Evolutionary conservation across 805 yeast species (phyloP).

Genomic region (Kluyveromyces dobzhanskii): DNA sequence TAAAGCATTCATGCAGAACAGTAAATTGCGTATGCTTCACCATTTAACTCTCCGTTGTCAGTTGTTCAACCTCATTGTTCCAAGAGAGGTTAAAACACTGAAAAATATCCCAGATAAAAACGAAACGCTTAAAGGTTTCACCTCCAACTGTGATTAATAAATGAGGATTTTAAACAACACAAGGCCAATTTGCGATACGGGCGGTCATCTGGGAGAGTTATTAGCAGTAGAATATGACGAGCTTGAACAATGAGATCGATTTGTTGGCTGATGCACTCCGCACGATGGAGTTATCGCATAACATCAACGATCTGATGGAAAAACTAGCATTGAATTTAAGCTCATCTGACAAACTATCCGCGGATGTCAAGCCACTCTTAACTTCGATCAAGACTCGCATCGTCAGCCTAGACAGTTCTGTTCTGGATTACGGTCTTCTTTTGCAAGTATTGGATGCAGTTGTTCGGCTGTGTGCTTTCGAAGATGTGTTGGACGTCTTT

Average conservation of each 20-base stretch:
- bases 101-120: no score
- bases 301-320: slow-evolving; percentile 12
- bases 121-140: no score
- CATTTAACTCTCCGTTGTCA: no score
- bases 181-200: no score
- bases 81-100: no score
- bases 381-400: slow-evolving; percentile 13
- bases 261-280: background rate
- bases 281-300: background rate
- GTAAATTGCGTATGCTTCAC: no score
- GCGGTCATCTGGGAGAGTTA: no score
- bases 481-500: slow-evolving; percentile 16
- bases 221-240: background rate
- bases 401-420: slow-evolving; percentile 2
- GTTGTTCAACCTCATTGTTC: no score
- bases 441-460: slow-evolving; percentile 16
- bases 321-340: slow-evolving; percentile 16
- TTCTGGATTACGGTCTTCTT: slow-evolving; percentile 17
- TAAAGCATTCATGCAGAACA: no score
- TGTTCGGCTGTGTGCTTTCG: slow-evolving; percentile 16
- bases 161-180: no score
- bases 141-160: no score
- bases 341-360: slow-evolving; percentile 7
- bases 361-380: slow-evolving; percentile 13
- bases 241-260: background rate